Evolutionary conservation across 192 early-diverging fungal genomes (phyloP).

Genomic region (Pilaira anomala): DNA sequence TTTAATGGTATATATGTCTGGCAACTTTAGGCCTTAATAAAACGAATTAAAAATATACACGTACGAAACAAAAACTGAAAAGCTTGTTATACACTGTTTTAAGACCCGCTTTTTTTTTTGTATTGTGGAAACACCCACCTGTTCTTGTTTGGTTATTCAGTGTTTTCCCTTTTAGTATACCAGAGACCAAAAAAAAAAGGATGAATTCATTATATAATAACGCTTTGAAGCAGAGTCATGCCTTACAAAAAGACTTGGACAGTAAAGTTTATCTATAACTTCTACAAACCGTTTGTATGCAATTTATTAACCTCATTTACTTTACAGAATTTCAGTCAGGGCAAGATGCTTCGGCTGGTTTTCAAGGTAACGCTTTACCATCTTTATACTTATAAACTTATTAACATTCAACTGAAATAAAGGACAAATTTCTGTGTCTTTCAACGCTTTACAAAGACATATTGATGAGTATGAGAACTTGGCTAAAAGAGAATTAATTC

Average conservation of each 20-base stretch:
- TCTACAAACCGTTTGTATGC: background rate
- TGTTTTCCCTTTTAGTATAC: no score
- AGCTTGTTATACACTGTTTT: no score
- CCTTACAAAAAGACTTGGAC: conserved; percentile 47
- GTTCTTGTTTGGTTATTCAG: no score
- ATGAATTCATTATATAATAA: conserved; percentile 62
- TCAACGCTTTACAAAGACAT: conserved; percentile 48
- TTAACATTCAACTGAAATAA: background rate
- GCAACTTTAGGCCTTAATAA: no score
- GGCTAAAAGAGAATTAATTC: conserved; percentile 55
- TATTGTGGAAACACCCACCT: no score
- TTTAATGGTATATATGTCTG: no score
- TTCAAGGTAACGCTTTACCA: conserved; percentile 47
- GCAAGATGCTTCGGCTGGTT: conserved; percentile 53
- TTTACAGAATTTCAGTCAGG: conserved; percentile 44
- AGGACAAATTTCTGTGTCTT: conserved; percentile 54
- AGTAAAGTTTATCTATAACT: conserved; percentile 23
- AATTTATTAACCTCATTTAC: background rate
- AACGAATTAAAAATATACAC: no score
- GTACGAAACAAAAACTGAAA: no score
- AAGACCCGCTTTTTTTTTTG: no score
- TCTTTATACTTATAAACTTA: background rate
- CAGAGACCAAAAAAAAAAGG: no score
- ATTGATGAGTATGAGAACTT: conserved; percentile 58
- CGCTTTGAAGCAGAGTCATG: conserved; percentile 54